These are phyloP conservation scores for Euphorbia celastroides DNA, from an alignment of 441 rosid genomes.

Conservation along the genomic window DNA sequence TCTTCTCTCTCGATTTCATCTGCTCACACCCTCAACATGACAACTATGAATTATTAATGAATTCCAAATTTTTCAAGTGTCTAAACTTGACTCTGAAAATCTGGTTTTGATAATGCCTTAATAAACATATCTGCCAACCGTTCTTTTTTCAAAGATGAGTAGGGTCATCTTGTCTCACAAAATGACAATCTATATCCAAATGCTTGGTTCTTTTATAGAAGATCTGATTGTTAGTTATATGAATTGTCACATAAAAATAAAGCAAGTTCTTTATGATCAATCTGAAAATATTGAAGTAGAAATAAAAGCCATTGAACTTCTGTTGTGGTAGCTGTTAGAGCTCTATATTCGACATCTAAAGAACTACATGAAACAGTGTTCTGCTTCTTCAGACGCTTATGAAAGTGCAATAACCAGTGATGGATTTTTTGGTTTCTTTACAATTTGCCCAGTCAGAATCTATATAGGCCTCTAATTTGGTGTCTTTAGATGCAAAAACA, in stretches of 20 bases:
- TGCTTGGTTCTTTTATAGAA: neutral
- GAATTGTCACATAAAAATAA: neutral
- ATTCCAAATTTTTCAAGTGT: no score
- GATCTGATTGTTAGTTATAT: no score
- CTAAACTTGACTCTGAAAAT: no score
- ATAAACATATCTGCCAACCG: no score
- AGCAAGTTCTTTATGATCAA: neutral
- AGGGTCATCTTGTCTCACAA: no score
- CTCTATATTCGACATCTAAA: neutral
- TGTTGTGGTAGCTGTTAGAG: neutral
- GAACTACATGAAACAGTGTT: neutral
- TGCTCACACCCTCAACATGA: no score
- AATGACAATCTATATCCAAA: no score
- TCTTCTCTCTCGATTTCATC: no score
- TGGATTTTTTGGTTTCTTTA: neutral
- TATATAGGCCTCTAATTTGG: neutral
- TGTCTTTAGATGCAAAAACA: neutral
- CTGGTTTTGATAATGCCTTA: no score
- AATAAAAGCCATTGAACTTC: neutral
- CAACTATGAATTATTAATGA: no score
- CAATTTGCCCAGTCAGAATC: neutral
- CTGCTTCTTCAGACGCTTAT: neutral
- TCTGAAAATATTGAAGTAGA: neutral
- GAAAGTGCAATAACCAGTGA: neutral
- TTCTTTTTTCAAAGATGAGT: no score